Conservation (phyloP, 345 rosid genomes). For the Melastoma malabathricum region DNA sequence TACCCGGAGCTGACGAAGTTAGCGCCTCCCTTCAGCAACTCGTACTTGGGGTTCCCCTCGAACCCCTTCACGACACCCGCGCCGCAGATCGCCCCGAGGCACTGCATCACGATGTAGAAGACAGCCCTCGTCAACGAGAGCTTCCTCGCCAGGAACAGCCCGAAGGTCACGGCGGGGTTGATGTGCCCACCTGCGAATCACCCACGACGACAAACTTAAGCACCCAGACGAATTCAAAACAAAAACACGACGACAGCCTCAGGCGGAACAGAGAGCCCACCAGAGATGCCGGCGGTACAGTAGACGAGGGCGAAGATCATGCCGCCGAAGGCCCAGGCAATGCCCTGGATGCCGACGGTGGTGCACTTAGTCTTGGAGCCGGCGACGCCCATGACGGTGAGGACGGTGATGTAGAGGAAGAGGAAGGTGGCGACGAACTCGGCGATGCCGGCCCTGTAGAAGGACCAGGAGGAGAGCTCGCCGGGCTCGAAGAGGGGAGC, state of each 20-base stretch:
- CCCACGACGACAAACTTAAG: background rate
- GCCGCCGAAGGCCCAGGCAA: conserved; percentile 20
- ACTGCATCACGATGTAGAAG: conserved; percentile 19
- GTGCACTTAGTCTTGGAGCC: conserved; percentile 5
- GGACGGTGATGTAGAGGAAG: conserved; percentile 16
- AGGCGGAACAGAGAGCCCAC: conserved; percentile 6
- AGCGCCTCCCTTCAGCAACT: conserved; percentile 13
- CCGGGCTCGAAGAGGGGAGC: conserved; percentile 20
- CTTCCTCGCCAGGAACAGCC: conserved; percentile 23
- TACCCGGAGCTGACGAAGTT: conserved; percentile 15
- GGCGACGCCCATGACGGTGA: conserved; percentile 21
- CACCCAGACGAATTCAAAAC: background rate
- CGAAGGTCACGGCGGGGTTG: conserved; percentile 21
- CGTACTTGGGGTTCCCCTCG: conserved; percentile 11
- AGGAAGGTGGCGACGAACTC: conserved; percentile 20
- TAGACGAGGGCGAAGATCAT: conserved; percentile 19
- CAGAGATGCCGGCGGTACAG: conserved; percentile 20
- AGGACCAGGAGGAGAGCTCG: conserved; percentile 17
- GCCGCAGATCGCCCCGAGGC: conserved; percentile 19
- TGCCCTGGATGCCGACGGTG: conserved; percentile 15
- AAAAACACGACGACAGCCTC: background rate
- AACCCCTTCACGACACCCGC: conserved; percentile 24
- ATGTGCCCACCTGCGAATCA: conserved; percentile 20
- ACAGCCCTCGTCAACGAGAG: conserved; percentile 20
- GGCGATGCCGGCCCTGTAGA: conserved; percentile 21